Conservation (phyloP, 2,329 filamentous ascomycete species). For the Exophiala mesophila region DNA sequence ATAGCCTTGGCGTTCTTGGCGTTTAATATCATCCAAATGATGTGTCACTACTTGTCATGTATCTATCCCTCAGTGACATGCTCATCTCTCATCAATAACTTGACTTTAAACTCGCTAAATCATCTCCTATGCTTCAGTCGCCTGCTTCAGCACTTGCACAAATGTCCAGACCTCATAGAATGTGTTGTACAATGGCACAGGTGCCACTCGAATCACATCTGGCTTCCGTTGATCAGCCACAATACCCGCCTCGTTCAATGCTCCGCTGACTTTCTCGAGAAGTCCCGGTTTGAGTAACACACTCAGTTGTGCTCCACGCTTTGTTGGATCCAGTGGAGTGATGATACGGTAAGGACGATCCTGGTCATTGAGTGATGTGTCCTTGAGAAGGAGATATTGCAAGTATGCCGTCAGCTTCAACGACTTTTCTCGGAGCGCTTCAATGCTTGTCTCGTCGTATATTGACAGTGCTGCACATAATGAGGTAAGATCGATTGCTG, state of each 20-base stretch:
- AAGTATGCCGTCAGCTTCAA: constrained; percentile 71
- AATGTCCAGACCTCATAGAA: constrained; percentile 70
- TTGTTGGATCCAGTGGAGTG: constrained; percentile 62
- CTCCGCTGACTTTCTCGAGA: constrained; percentile 60
- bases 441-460: constrained; percentile 67
- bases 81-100: too few species aligned
- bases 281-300: constrained; percentile 64
- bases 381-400: constrained; percentile 57
- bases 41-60: too few species aligned
- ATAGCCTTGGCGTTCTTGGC: too few species aligned
- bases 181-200: constrained; percentile 76
- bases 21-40: too few species aligned
- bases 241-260: constrained; percentile 63
- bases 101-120: not conserved
- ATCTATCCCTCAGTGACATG: too few species aligned
- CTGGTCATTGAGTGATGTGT: constrained; percentile 26
- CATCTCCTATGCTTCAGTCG: constrained; percentile 20
- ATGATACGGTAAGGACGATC: constrained; percentile 54
- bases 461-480: constrained; percentile 67
- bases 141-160: constrained; percentile 14
- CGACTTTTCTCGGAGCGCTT: constrained; percentile 64
- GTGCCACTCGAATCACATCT: constrained; percentile 76
- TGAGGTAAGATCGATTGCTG: constrained; percentile 70
- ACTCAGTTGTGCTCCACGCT: constrained; percentile 75
- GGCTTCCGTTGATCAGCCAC: constrained; percentile 80